Evolutionary conservation across 495 filamentous ascomycete genomes (phyloP), one percentile per base, ranked within the genome.

Genomic region (Tricharina praecox): DNA sequence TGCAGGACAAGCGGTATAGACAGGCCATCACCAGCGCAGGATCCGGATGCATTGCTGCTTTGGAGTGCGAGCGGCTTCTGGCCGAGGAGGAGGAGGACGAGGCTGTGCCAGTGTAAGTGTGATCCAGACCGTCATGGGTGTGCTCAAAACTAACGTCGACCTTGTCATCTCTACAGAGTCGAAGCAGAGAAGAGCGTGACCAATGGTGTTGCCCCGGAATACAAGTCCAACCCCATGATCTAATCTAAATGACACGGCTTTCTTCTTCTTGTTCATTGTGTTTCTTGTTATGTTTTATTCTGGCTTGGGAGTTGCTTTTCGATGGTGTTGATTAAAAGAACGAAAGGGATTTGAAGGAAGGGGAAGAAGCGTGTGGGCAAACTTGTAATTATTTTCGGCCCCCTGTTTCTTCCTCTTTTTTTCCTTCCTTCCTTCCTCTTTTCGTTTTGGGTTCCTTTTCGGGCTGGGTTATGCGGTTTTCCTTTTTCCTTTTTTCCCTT

Each of bases 21-120:
- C 90, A 97, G 68, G 90, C 90, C 47, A 87, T 97, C 57, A 97
- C 90, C 43, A 93, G 85, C 70, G 90, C 90, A 58, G 86, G 87
- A 19, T 81, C 88, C 50, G 90, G 90, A 54, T 97, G 90, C 63
- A 77, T 93, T 59, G 90, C 90, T 37, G 90, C 88, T 13, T 71
- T 97, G 34, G 90, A 97, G 54, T 86, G 88, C 23, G 90, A 97
- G 68, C 88, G 93, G 62, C 90, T 71, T 66, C 66, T 97, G 38
- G 68, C 82, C 0, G 88, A 96, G 53, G 63, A 69, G 51, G 85
- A 88, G 51, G 68, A 69, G 5, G 65, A 66, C 44, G 50, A 49
- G 2, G 24, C 30, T 2, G 53, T 54, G 19, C 53, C 58, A 10
- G 52, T 61, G 57, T 60, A 56, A 50, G 56, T 23, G 24, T 21